Evolutionary conservation across 768 basidiomycete genomes (phyloP).

Genomic region (Leccinum pellstonianum): DNA sequence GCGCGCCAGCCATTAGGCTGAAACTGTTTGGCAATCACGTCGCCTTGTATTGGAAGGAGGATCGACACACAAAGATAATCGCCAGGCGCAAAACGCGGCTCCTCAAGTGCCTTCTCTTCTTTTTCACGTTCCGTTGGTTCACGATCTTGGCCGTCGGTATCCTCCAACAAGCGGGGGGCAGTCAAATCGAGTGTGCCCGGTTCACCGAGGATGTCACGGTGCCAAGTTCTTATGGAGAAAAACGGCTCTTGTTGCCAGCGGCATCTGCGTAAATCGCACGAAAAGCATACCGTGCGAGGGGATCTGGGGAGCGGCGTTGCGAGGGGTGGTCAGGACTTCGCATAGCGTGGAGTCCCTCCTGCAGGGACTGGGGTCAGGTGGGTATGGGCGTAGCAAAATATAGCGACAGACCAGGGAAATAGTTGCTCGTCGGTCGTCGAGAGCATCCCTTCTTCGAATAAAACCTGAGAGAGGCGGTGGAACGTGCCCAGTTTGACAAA

Average conservation of each 20-base stretch:
- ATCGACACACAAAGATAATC: slow-evolving; percentile 76
- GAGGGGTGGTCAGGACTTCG: slow-evolving; percentile 75
- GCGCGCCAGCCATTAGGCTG: slow-evolving; percentile 37
- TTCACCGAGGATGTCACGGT: slow-evolving; percentile 79
- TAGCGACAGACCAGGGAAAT: slow-evolving; percentile 63
- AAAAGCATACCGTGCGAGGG: slow-evolving; percentile 80
- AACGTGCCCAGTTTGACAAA: slow-evolving; percentile 82
- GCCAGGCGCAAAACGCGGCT: slow-evolving; percentile 76
- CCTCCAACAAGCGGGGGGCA: slow-evolving; percentile 62
- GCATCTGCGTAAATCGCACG: slow-evolving; percentile 77
- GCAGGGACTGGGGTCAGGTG: background rate
- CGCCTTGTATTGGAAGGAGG: slow-evolving; percentile 62
- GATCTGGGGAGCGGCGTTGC: slow-evolving; percentile 67
- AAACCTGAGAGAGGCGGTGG: slow-evolving; percentile 52
- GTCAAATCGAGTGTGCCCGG: slow-evolving; percentile 58
- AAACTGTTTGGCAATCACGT: slow-evolving; percentile 38
- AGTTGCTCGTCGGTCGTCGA: slow-evolving; percentile 82
- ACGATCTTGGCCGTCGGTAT: slow-evolving; percentile 36
- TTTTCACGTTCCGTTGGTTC: slow-evolving; percentile 45
- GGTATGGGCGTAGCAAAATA: background rate
- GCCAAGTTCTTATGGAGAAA: slow-evolving; percentile 76
- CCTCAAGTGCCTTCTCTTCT: slow-evolving; percentile 73
- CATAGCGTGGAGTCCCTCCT: slow-evolving; percentile 84
- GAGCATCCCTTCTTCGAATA: slow-evolving; percentile 76
- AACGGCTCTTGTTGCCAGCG: slow-evolving; percentile 60